Conservation (phyloP, 441 rosid species). For the Populus hybrid region DNA sequence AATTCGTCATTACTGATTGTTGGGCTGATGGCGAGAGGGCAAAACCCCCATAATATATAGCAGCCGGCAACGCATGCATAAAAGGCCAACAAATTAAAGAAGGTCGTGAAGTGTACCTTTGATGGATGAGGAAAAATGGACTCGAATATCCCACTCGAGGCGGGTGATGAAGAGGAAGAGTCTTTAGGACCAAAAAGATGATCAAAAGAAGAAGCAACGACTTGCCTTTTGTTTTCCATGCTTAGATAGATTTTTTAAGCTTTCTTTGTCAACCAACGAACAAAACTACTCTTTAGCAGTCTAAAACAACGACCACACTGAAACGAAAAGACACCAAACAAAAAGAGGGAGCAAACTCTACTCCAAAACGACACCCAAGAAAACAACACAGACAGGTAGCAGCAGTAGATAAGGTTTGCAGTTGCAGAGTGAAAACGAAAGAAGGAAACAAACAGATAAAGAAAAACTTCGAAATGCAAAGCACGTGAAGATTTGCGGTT, state of each 20-base stretch:
- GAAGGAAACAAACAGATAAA: background rate
- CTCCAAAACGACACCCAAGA: constrained; percentile 9
- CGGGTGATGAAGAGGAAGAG: constrained; percentile 33
- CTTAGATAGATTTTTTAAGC: background rate
- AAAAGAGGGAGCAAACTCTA: constrained; percentile 8
- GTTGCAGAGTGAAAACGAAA: constrained; percentile 7
- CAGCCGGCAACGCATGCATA: background rate
- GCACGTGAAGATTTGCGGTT: constrained; percentile 37
- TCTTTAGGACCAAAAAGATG: constrained; percentile 59
- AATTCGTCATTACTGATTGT: background rate
- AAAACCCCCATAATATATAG: background rate
- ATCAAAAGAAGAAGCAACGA: constrained; percentile 42
- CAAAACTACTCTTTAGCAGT: constrained; percentile 30
- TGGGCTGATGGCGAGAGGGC: background rate
- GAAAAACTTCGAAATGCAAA: background rate
- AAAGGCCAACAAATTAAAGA: background rate
- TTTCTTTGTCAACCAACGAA: constrained; percentile 45
- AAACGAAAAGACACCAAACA: constrained; percentile 15
- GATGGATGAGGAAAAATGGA: constrained; percentile 60
- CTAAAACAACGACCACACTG: constrained; percentile 24
- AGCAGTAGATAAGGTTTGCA: constrained; percentile 30
- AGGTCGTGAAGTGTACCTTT: constrained; percentile 29
- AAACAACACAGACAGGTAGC: background rate
- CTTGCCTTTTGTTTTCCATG: constrained; percentile 51
- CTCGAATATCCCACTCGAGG: constrained; percentile 35